A percentile compares a stretch with the other conserved stretches of the same genome.
phyloP scores from a whole-genome alignment of 2,329 filamentous ascomycete species.

The Sporothrix brunneoviolacea region DNA sequence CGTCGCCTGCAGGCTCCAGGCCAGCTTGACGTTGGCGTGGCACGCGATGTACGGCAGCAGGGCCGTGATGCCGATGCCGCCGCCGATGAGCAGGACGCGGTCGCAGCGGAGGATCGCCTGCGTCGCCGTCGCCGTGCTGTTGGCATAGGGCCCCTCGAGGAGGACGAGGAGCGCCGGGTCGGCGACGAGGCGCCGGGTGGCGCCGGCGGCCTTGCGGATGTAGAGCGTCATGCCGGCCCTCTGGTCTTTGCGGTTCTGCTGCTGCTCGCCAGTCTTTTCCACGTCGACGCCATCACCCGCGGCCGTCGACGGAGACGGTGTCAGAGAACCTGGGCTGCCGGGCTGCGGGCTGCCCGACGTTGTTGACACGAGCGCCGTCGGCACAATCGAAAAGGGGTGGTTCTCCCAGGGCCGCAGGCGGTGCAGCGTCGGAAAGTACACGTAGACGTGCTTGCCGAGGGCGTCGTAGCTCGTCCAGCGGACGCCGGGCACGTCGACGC shows the following conservation, averaged over 20 bases:
- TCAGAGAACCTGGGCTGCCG: too few relatives aligned
- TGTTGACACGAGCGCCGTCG: slow-evolving; percentile 21
- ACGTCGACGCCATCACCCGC: too few relatives aligned
- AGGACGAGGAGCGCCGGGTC: too few relatives aligned
- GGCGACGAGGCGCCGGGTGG: slow-evolving; percentile 23
- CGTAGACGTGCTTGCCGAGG: slow-evolving; percentile 35
- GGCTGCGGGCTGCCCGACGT: neutral
- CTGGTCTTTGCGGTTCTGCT: too few relatives aligned
- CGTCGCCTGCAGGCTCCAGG: too few relatives aligned
- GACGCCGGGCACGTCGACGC: slow-evolving; percentile 24
- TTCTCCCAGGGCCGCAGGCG: slow-evolving; percentile 41
- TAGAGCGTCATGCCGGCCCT: slow-evolving; percentile 29
- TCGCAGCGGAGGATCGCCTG: slow-evolving; percentile 27
- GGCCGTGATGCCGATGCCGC: slow-evolving; percentile 43
- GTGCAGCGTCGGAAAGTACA: slow-evolving; percentile 43
- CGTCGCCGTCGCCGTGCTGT: neutral
- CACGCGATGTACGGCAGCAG: slow-evolving; percentile 29
- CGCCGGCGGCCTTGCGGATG: slow-evolving; percentile 29
- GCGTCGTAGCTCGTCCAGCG: slow-evolving; percentile 23
- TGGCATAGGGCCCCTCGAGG: too few relatives aligned
- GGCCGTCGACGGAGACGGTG: too few relatives aligned
- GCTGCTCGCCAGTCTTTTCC: too few relatives aligned
- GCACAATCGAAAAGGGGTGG: slow-evolving; percentile 44
- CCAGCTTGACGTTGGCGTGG: slow-evolving; percentile 32
- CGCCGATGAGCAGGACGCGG: slow-evolving; percentile 36